Evolutionary conservation across 441 rosid genomes (phyloP).

Genomic region (Arabidopsis lyrata): DNA sequence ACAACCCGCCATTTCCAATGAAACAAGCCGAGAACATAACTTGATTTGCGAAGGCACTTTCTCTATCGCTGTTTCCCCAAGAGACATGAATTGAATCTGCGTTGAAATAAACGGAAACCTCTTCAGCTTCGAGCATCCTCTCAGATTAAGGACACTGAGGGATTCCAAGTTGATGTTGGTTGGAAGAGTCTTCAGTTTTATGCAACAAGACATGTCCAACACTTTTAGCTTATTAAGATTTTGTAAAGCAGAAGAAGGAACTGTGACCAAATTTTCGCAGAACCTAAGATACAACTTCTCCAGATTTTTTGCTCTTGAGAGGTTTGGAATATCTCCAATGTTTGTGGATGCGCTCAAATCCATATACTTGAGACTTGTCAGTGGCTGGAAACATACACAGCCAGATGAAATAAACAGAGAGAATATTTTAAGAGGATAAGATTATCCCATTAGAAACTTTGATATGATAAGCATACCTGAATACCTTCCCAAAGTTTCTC

Average conservation of each 20-base stretch:
- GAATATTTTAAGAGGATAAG: no score
- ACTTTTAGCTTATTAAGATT: conserved; percentile 32
- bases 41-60: conserved; percentile 2
- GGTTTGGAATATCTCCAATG: conserved; percentile 21
- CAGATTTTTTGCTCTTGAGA: conserved; percentile 25
- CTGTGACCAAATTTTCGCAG: not conserved
- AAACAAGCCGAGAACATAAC: not conserved
- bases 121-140: conserved; percentile 26
- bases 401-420: no score
- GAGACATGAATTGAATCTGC: conserved; percentile 3
- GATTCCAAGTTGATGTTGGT: no score
- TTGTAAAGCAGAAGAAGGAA: conserved; percentile 8
- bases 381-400: conserved; percentile 3
- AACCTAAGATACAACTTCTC: conserved; percentile 14
- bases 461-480: conserved; percentile 16
- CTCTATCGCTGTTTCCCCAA: not conserved
- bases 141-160: conserved; percentile 1
- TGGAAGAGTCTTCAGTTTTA: conserved; percentile 18
- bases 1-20: conserved; percentile 8
- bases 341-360: conserved; percentile 4
- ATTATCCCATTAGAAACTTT: no score
- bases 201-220: conserved; percentile 25
- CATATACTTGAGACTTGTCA: conserved; percentile 8
- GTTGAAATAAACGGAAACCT: conserved; percentile 14
- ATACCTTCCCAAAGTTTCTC: conserved; percentile 44